Evolutionary conservation across 306 rosid species (phyloP), one percentile per base, ranked within the genome.

Genomic region (Datisca glomerata): DNA sequence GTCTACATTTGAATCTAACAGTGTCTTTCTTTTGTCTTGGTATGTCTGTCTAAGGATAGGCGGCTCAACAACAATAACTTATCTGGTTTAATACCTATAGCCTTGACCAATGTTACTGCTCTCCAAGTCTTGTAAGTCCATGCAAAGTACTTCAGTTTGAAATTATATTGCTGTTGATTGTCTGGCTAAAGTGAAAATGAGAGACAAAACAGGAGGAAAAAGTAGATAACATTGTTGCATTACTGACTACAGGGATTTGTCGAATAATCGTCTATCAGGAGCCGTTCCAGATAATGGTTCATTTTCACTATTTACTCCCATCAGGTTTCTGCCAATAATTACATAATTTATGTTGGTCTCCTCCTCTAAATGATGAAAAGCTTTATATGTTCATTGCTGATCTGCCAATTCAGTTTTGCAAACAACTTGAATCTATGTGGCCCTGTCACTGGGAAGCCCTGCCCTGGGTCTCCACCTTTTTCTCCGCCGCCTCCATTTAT

Each of bases 211-310:
- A 31, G n/a, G 36, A 3, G 36, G n/a, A 12, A 16, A 19, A 40
- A 17, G 54, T 24, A 2, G n/a, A 24, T 41, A 41, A 40, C 28
- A 8, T 27, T 12, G 33, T 53, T 18, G 24, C 6, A 28, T 40
- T 24, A 5, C 14, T 12, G 15, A 5, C 6, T 40, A 8, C 49
- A 53, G 59, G 48, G 59, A 53, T 41, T 22, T 53, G 13, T 53
- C 59, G 6, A 53, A 53, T 41, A 53, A 53, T 17, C 41, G 8
- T 18, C 13, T 53, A 41, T 41, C 59, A 1, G 59, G 59, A 18
- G 7, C 10, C 9, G 59, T 53, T 53, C 59, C 59, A 41, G 43
- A 53, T 53, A 53, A 53, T 53, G 59, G 59, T 13, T 53, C 59
- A 53, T 53, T 53, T 53, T 53, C 41, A 29, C 40, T 53, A 13